Base-by-base conservation (phyloP, 257 asterid genomes). In the Marsdenia floribunda region DNA sequence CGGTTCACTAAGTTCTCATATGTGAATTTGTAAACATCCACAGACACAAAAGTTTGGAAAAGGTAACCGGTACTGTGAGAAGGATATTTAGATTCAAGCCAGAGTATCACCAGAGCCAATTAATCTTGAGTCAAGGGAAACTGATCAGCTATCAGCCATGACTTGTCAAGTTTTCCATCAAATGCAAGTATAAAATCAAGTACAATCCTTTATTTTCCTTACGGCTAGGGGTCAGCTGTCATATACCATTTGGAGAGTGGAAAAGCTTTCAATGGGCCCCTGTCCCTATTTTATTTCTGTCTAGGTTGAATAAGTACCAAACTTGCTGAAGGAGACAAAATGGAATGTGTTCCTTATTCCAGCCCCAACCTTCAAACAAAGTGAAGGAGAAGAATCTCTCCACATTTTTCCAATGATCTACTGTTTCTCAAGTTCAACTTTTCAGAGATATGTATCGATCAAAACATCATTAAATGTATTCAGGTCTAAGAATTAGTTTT, bases 281-380 rank as follows among this genome's bases (percentile, higher is more conserved):
- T 80, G 82, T 74, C 79, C 72, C 82, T 77, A 82, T 85, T 80
- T 80, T 75, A 81, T 76, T 76, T 79, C 86, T 75, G 75, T 86
- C 73, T 77, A n/a, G 79, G 75, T 82, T 86, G 91, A 91, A 87
- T 88, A 86, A 82, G 85, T 91, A 83, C 91, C 89, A 82, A 88
- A 83, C 87, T 82, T 82, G 79, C 85, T 66, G 80, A 83, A 82
- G 93, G 90, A 82, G 89, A 90, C 89, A 87, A 77, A 82, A 86
- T 35, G 78, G 92, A 87, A 88, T 89, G 84, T 80, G 82, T 88
- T 89, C 89, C 69, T 68, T 81, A 80, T 86, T 81, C 91, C 81
- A 88, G 81, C 83, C 94, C 86, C 84, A 75, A 83, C 88, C 88
- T 83, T 85, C 88, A 79, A 84, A 85, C 85, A 72, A 91, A 84